Evolutionary conservation across 208 protist species (phyloP).

Genomic region (Acanthamoeba polyphaga): DNA sequence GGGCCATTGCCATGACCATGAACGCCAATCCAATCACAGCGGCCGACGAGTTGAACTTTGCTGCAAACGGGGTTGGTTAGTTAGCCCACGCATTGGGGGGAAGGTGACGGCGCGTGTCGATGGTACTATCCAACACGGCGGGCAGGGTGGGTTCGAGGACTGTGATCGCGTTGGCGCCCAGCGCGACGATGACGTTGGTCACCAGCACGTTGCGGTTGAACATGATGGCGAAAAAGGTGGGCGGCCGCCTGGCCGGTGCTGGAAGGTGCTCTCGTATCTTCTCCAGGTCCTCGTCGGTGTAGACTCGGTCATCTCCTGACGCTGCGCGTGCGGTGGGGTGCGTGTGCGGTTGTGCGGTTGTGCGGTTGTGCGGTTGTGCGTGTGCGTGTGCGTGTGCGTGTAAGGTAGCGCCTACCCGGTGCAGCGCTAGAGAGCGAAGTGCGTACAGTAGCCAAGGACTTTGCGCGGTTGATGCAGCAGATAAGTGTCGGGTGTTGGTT

Average conservation of each 20-base stretch:
- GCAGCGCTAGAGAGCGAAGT: background rate
- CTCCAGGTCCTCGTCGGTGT: slow-evolving; percentile 4
- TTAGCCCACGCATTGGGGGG: background rate
- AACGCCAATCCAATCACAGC: background rate
- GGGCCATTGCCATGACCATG: background rate
- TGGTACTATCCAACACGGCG: background rate
- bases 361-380: too few relatives aligned
- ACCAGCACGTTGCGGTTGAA: slow-evolving; percentile 28
- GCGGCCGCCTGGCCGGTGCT: background rate
- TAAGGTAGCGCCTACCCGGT: too few relatives aligned
- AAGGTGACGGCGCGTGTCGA: background rate
- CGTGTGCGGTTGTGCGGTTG: too few relatives aligned
- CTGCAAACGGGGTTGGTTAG: background rate
- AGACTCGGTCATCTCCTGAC: background rate
- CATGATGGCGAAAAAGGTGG: background rate
- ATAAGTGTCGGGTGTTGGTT: too few relatives aligned
- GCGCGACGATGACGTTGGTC: slow-evolving; percentile 1
- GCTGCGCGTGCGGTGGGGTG: background rate
- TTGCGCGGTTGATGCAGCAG: too few relatives aligned
- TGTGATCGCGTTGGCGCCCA: background rate
- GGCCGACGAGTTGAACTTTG: background rate
- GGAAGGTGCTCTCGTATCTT: background rate
- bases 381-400: background rate
- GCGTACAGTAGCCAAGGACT: too few relatives aligned
- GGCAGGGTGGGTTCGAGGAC: slow-evolving; percentile 16